These are phyloP conservation scores for Kluyveromyces lactis DNA, from an alignment of 805 yeast genomes.

Conservation along the genomic window DNA sequence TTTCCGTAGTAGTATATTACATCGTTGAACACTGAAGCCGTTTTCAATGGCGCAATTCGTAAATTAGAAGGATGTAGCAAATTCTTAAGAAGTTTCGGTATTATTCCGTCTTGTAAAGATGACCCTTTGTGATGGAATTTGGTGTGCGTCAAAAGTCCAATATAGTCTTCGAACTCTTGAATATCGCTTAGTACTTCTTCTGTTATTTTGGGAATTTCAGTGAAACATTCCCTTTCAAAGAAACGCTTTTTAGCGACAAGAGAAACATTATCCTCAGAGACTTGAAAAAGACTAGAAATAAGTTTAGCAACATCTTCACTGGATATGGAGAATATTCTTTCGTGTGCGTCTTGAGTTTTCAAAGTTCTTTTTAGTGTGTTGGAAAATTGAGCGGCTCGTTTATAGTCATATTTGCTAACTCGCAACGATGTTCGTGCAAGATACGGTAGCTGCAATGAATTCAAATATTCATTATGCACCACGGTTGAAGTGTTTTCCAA, in stretches of 20 bases:
- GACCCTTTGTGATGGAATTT: conserved; percentile 30
- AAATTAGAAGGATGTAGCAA: conserved; percentile 34
- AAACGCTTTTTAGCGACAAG: conserved; percentile 10
- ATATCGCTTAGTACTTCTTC: conserved; percentile 21
- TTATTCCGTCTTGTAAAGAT: conserved; percentile 31
- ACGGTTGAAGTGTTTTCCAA: too few relatives aligned
- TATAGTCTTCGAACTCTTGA: conserved; percentile 24
- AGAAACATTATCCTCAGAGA: conserved; percentile 17
- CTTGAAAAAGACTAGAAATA: conserved; percentile 16
- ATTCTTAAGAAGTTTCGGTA: conserved; percentile 31
- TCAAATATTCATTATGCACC: neutral
- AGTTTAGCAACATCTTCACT: conserved; percentile 13
- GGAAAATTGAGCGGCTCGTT: neutral
- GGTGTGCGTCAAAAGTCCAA: conserved; percentile 32
- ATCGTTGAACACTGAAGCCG: conserved; percentile 30
- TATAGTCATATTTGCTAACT: neutral
- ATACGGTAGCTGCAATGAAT: conserved; percentile 1
- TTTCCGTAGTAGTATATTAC: conserved; percentile 32
- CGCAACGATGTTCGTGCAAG: neutral
- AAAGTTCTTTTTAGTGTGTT: neutral
- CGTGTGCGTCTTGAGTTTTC: conserved; percentile 6
- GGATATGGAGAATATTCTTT: conserved; percentile 1
- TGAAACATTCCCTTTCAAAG: conserved; percentile 16
- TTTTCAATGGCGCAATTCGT: conserved; percentile 25
- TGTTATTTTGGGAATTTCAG: conserved; percentile 32